Conservation (phyloP, 148 eudicot genomes). For the Cornus florida region DNA sequence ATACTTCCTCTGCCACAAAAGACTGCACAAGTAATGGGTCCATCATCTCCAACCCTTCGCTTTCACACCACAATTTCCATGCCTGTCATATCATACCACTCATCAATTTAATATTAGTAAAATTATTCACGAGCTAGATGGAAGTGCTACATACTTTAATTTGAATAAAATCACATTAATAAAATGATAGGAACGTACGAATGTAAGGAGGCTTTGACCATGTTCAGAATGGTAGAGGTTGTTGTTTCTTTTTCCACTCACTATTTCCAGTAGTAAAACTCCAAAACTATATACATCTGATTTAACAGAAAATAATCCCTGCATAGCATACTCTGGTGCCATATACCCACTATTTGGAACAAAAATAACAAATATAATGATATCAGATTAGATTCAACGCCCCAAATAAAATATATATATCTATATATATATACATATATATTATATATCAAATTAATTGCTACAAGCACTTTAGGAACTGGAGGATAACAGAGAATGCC, state of each 20-base stretch:
- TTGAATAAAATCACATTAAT: too few species aligned
- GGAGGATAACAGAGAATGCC: too few species aligned
- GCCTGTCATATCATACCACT: constrained; percentile 16
- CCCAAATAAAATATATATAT: too few species aligned
- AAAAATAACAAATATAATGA: too few species aligned
- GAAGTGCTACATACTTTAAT: too few species aligned
- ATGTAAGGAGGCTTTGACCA: constrained; percentile 10
- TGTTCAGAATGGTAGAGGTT: neutral
- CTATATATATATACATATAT: too few species aligned
- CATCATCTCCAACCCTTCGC: constrained; percentile 24
- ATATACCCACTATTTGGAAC: constrained; percentile 10
- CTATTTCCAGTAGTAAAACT: constrained; percentile 17
- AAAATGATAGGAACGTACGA: neutral
- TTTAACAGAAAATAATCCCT: constrained; percentile 13
- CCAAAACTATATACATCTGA: constrained; percentile 23
- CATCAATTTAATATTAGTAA: neutral
- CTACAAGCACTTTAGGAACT: too few species aligned
- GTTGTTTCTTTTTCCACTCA: constrained; percentile 2
- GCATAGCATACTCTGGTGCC: constrained; percentile 19
- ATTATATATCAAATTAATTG: too few species aligned
- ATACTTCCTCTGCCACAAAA: constrained; percentile 21
- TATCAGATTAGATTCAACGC: too few species aligned
- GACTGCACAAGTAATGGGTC: constrained; percentile 26
- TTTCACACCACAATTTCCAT: constrained; percentile 39
- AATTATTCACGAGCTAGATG: neutral